A percentile compares a stretch with the other conserved stretches of the same genome.
Evolutionary conservation across 2,329 filamentous ascomycete species (phyloP).

Genomic region (Ustulina deusta): DNA sequence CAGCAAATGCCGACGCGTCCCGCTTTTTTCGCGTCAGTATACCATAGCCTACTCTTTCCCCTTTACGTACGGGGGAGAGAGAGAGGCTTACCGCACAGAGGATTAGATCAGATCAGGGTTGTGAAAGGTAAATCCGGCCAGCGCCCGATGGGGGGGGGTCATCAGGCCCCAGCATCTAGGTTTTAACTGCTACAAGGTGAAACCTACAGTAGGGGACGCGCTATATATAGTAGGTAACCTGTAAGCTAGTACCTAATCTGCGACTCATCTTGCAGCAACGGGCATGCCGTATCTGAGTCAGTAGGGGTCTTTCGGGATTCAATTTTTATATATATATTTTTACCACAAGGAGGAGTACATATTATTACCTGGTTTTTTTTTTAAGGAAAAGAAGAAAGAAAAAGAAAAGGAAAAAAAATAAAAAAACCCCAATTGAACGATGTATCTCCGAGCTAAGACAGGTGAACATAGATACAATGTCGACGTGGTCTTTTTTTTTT

Average conservation of each 20-base stretch:
- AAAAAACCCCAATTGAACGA: neutral
- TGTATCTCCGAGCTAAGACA: too few species aligned
- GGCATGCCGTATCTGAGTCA: neutral
- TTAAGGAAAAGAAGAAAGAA: too few species aligned
- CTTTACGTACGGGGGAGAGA: neutral
- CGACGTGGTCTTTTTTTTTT: neutral
- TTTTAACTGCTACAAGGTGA: conserved; percentile 12
- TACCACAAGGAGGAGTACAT: too few species aligned
- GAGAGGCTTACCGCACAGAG: neutral
- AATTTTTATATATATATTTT: too few species aligned
- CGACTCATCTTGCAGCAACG: conserved; percentile 16
- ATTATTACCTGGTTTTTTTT: too few species aligned
- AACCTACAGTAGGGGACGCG: conserved; percentile 2
- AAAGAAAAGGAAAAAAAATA: neutral
- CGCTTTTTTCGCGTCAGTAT: neutral
- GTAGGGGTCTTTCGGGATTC: too few species aligned
- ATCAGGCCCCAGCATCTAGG: conserved; percentile 13
- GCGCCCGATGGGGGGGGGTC: neutral
- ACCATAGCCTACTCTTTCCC: neutral
- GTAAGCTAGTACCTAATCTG: conserved; percentile 10
- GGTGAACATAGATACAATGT: too few species aligned
- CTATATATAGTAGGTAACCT: conserved; percentile 20
- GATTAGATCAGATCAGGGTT: neutral
- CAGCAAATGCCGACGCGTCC: conserved; percentile 4
- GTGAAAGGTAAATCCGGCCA: too few species aligned